phyloP scores from a whole-genome alignment of 2,329 filamentous ascomycete genomes.

The Cryphonectria radicalis region DNA sequence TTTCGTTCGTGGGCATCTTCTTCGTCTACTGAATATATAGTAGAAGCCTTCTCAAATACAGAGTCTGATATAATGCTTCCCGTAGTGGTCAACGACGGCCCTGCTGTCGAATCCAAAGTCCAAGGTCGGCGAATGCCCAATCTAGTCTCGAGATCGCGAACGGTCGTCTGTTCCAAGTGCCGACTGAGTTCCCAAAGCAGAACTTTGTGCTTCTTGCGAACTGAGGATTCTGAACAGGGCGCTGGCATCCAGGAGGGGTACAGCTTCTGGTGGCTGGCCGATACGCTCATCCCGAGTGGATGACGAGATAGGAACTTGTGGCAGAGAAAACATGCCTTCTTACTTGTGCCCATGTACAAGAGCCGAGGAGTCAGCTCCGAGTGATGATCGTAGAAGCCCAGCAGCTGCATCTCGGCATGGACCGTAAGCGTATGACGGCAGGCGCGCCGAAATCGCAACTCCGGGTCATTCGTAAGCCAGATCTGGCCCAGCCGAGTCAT shows the following conservation, averaged over 20 bases:
- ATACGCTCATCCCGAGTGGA: constrained; percentile 34
- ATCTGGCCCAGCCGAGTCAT: not conserved
- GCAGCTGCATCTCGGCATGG: constrained; percentile 41
- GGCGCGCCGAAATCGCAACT: not conserved
- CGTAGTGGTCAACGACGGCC: constrained; percentile 30
- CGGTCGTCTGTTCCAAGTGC: constrained; percentile 27
- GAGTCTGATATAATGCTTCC: not conserved
- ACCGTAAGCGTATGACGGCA: constrained; percentile 32
- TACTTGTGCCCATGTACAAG: constrained; percentile 39
- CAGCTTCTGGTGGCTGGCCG: constrained; percentile 40
- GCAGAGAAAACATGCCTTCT: constrained; percentile 42
- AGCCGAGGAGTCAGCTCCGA: constrained; percentile 31
- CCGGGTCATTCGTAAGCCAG: not conserved
- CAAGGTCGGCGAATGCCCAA: constrained; percentile 29
- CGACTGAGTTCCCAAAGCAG: constrained; percentile 30
- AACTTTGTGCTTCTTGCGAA: constrained; percentile 27
- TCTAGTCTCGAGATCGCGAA: constrained; percentile 30
- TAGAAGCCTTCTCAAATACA: not conserved
- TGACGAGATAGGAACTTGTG: constrained; percentile 35
- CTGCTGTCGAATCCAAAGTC: constrained; percentile 32
- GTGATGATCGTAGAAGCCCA: constrained; percentile 39
- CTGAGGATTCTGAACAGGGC: constrained; percentile 15
- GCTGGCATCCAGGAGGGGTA: constrained; percentile 41
- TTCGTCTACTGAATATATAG: not conserved
- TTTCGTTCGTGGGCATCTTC: not conserved